Percentiles rank a stretch among this genome's conserved stretches.
Evolutionary conservation across 75 land plant genomes (phyloP).

Genomic region (Picea sitchensis): DNA sequence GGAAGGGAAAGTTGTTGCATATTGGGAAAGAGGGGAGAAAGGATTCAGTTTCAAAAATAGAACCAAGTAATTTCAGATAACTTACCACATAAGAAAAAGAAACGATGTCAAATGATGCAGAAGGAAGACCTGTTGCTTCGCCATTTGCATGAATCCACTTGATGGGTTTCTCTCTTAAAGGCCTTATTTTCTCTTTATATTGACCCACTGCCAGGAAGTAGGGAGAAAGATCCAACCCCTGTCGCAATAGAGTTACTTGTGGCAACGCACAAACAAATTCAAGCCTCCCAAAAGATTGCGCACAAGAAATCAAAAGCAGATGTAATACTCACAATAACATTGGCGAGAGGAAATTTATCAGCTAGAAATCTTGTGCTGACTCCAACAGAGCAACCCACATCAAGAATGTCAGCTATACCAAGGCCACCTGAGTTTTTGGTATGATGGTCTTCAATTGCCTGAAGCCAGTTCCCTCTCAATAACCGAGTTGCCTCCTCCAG

Average conservation of each 20-base stretch:
- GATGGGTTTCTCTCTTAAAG: slow-evolving; percentile 32
- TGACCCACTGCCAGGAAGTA: slow-evolving; percentile 93
- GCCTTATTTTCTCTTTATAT: slow-evolving; percentile 59
- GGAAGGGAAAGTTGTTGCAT: too few relatives aligned
- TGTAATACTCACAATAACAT: slow-evolving; percentile 57
- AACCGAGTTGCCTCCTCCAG: slow-evolving; percentile 61
- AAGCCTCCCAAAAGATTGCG: neutral
- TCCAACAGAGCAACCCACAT: slow-evolving; percentile 89
- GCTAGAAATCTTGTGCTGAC: slow-evolving; percentile 75
- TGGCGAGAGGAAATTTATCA: slow-evolving; percentile 66
- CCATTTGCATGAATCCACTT: slow-evolving; percentile 92
- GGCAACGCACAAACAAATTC: neutral
- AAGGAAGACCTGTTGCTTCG: slow-evolving; percentile 75
- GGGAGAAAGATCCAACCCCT: slow-evolving; percentile 95
- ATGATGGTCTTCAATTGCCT: slow-evolving; percentile 64
- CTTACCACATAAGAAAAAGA: slow-evolving; percentile 84
- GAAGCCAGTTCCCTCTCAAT: slow-evolving; percentile 79
- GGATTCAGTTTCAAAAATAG: neutral
- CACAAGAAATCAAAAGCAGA: neutral
- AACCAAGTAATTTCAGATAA: neutral
- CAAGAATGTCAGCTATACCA: slow-evolving; percentile 51
- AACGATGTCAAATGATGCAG: slow-evolving; percentile 74
- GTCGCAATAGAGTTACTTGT: slow-evolving; percentile 2
- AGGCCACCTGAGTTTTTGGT: slow-evolving; percentile 47
- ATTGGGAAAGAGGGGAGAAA: neutral